These are phyloP conservation scores for Sporobolomyces pararoseus DNA, from an alignment of 768 basidiomycete species.

Conservation along the genomic window DNA sequence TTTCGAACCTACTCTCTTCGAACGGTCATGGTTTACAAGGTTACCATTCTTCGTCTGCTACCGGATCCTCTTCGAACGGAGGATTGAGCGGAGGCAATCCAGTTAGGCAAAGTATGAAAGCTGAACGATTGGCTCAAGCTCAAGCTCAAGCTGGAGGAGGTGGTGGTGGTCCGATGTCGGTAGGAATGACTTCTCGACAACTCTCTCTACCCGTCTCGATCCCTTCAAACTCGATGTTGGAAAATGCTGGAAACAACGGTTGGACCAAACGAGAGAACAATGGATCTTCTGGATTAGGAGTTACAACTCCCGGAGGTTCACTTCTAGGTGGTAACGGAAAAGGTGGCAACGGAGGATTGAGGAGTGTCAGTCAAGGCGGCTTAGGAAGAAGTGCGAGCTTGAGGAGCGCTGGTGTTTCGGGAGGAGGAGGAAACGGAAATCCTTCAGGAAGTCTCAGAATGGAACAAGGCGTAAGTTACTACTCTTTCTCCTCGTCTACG, in stretches of 20 bases:
- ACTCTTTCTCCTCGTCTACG: neutral
- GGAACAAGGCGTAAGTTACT: slow-evolving; percentile 8
- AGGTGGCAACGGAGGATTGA: slow-evolving; percentile 5
- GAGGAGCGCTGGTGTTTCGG: neutral
- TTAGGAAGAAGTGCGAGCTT: slow-evolving; percentile 22
- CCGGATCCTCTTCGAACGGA: neutral
- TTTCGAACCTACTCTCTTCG: slow-evolving; percentile 70
- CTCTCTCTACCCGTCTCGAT: slow-evolving; percentile 26
- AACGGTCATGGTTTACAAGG: slow-evolving; percentile 2
- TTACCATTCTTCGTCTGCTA: too few species aligned
- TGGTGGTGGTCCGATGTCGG: slow-evolving; percentile 43
- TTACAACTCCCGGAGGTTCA: slow-evolving; percentile 56
- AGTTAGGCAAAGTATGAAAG: neutral
- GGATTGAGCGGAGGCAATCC: neutral
- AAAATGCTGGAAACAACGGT: neutral
- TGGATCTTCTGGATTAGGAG: slow-evolving; percentile 23
- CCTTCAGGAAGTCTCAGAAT: neutral
- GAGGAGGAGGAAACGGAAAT: neutral
- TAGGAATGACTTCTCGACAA: slow-evolving; percentile 47
- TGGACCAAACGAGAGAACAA: neutral
- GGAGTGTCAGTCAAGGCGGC: slow-evolving; percentile 8
- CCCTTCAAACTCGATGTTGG: neutral
- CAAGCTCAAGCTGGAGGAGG: neutral
- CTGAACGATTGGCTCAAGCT: slow-evolving; percentile 3
- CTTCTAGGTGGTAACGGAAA: neutral